Conservation (phyloP, 129 eudicot species). For the Chrysanthemum lavandulifolium region DNA sequence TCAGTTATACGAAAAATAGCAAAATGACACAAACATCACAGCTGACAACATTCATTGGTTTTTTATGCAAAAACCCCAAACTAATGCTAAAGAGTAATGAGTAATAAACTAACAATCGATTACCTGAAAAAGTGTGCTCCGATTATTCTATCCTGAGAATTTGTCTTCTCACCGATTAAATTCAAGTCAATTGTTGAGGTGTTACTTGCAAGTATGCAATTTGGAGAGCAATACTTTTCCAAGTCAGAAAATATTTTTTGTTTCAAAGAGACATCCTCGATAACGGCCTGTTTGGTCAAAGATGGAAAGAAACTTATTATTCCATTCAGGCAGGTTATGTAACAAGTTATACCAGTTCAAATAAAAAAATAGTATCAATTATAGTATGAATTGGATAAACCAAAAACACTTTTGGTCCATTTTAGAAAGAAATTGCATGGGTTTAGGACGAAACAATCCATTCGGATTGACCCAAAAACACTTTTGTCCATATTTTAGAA, state of each 20-base stretch:
- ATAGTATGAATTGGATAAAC: too few species aligned
- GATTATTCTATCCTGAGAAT: slow-evolving; percentile 60
- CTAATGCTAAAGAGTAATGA: not conserved
- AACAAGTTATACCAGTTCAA: too few species aligned
- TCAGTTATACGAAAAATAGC: too few species aligned
- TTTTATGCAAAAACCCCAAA: not conserved
- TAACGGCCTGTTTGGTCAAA: slow-evolving; percentile 60
- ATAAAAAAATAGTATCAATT: too few species aligned
- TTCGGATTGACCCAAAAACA: too few species aligned
- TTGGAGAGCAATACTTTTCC: slow-evolving; percentile 61
- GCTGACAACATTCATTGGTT: not conserved
- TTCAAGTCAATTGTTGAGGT: slow-evolving; percentile 63
- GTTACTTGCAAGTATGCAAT: slow-evolving; percentile 78
- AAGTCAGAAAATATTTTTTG: slow-evolving; percentile 70
- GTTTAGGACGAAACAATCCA: too few species aligned
- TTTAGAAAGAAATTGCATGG: too few species aligned
- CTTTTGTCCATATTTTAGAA: too few species aligned
- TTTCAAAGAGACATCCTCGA: slow-evolving; percentile 61
- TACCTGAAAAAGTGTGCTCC: slow-evolving; percentile 98
- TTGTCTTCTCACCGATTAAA: slow-evolving; percentile 71
- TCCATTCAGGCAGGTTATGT: too few species aligned
- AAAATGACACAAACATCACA: not conserved
- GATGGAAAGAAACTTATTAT: not conserved
- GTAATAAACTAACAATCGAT: not conserved
- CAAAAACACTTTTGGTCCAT: too few species aligned